Base-by-base conservation (phyloP, 441 rosid species). In the Populus hybrid region DNA sequence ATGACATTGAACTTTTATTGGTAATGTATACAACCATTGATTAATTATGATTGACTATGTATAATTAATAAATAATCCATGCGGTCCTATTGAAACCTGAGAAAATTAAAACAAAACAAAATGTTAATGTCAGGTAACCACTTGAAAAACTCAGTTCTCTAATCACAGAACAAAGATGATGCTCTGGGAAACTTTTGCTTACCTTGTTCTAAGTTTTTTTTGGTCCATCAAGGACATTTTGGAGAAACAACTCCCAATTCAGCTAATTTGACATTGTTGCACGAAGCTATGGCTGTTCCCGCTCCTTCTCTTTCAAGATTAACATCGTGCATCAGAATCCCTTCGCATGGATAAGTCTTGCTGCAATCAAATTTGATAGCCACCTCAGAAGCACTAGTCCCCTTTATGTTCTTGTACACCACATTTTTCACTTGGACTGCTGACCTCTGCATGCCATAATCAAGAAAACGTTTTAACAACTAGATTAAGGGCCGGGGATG, bases 371-470 rank as follows among this genome's bases (percentile, higher is more conserved):
- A 85, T 3, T 69, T 83, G 69, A 93, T 82, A 0, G 95, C 97
- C 79, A 86, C 90, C 5, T 88, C 79, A 0, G 97, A 88, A 24
- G 93, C 86, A 68, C 94, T 91, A 0, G 93, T 90, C 73, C 97
- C 97, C 21, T 73, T 77, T 28, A 94, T 90, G 85, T 94, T 90
- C 79, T 77, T 70, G 85, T 91, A 94, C 83, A 87, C 76, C 66
- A 93, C 97, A 71, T 89, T 83, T 76, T 79, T 83, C 85, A 94
- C 89, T 79, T 89, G 83, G 3, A 94, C 91, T 4, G 94, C 97
- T 0, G 92, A 87, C 28, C 36, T 81, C 91, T 91, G 87, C 78
- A 56, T 26, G 18, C 21, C 23, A 20, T 7, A 7, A 61, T 4
- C 20, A 6, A 45, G 14, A 45, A 26, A 26, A 4, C 8, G 8